Evolutionary conservation across 179 eudicot species (phyloP).

Genomic region (Vitellaria paradoxa): DNA sequence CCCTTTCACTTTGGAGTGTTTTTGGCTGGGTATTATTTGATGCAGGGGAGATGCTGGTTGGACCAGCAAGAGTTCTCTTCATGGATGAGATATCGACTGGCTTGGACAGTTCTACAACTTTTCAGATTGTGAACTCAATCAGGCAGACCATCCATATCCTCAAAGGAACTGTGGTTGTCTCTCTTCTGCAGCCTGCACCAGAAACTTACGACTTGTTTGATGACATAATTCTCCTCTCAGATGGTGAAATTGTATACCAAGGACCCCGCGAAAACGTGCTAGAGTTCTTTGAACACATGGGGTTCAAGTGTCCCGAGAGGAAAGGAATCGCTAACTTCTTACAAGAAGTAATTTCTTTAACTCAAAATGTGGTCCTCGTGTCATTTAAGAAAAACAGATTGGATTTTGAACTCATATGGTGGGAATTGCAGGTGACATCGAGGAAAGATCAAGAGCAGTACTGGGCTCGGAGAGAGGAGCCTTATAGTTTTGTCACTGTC

Average conservation of each 20-base stretch:
- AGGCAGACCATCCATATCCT: constrained; percentile 19
- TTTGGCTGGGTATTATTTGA: neutral
- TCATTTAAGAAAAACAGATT: no score
- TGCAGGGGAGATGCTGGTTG: constrained; percentile 33
- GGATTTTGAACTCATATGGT: neutral
- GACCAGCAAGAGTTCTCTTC: constrained; percentile 26
- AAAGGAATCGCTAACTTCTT: constrained; percentile 30
- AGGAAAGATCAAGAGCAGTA: constrained; percentile 32
- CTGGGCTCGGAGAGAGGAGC: constrained; percentile 20
- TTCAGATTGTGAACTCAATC: constrained; percentile 24
- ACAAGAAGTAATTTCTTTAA: constrained; percentile 18
- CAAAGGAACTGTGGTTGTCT: constrained; percentile 17
- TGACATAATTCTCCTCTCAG: constrained; percentile 28
- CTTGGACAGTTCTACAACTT: constrained; percentile 28
- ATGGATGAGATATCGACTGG: constrained; percentile 34
- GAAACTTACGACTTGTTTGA: constrained; percentile 30
- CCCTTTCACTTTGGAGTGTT: no score
- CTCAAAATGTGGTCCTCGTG: neutral
- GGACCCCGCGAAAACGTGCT: constrained; percentile 27
- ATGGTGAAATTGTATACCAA: constrained; percentile 26
- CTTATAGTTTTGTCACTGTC: constrained; percentile 18
- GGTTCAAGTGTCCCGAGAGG: constrained; percentile 28
- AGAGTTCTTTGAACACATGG: constrained; percentile 27
- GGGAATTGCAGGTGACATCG: constrained; percentile 26
- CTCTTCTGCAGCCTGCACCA: constrained; percentile 28